Percentiles rank a stretch among this genome's conserved stretches.
These are phyloP conservation scores for Haberlea rhodopensis DNA, from an alignment of 257 asterid species.

Conservation along the genomic window DNA sequence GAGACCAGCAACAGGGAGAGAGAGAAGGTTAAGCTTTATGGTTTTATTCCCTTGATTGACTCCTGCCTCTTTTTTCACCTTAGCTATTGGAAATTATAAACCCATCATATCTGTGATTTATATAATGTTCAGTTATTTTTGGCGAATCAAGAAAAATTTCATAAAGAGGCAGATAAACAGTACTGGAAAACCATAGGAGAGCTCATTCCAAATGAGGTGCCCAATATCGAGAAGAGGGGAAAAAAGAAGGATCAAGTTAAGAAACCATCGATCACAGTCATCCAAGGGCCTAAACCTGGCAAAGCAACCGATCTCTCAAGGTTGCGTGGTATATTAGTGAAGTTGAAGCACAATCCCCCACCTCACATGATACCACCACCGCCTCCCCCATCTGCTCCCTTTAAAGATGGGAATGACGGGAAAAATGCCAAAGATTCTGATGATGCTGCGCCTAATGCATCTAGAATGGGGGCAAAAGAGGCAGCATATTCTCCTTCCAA, in stretches of 20 bases:
- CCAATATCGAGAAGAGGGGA: slow-evolving; percentile 78
- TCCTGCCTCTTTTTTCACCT: slow-evolving; percentile 6
- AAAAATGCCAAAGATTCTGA: slow-evolving; percentile 32
- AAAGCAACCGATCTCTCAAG: slow-evolving; percentile 92
- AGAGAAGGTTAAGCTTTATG: slow-evolving; percentile 58
- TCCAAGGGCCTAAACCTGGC: slow-evolving; percentile 98
- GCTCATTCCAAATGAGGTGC: slow-evolving; percentile 85
- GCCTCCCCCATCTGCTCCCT: slow-evolving; percentile 43
- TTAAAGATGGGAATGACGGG: slow-evolving; percentile 49
- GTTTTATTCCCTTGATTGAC: neutral
- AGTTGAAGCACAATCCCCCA: slow-evolving; percentile 94
- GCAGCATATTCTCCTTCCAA: slow-evolving; percentile 38
- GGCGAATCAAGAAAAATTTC: slow-evolving; percentile 75
- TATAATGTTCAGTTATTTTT: slow-evolving; percentile 43
- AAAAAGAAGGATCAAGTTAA: slow-evolving; percentile 91
- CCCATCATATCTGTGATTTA: slow-evolving; percentile 19
- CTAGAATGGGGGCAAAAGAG: slow-evolving; percentile 10
- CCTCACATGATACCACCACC: slow-evolving; percentile 95
- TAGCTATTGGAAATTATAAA: slow-evolving; percentile 1
- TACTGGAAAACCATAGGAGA: slow-evolving; percentile 97
- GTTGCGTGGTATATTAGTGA: slow-evolving; percentile 87
- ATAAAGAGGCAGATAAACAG: slow-evolving; percentile 89
- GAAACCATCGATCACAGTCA: slow-evolving; percentile 74
- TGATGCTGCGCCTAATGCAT: neutral
- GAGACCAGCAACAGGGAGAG: slow-evolving; percentile 71